Evolutionary conservation across 148 eudicot species (phyloP), one percentile per base, ranked within the genome.

Genomic region (Chenopodium suecicum): DNA sequence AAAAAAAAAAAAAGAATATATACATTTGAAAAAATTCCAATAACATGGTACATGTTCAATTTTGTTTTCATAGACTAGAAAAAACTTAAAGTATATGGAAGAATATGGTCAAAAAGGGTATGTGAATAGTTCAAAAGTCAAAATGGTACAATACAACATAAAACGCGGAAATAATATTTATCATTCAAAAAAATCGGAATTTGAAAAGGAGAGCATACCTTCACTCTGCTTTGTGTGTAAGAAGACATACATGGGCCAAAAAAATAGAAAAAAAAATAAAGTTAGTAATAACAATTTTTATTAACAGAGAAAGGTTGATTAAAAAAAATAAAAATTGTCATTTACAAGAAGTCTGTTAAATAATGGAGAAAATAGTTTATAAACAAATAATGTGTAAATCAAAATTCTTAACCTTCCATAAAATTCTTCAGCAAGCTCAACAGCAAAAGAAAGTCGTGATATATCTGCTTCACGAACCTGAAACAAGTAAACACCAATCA

Each of bases 391-490:
- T 69, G 65, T 16, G 32, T 60, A 75, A 44, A 62, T 65, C 27
- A 71, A 37, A 58, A 74, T 79, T 48, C 84, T 86, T 75, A 64
- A 92, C 98, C 99, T 94, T 80, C 98, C 98, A 81, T 96, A 96
- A 82, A 96, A 96, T 83, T 96, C 99, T 90, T 94, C 99, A 87
- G 99, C 99, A 87, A 96, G 98, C 89, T 96, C 99, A 85, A 96
- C 98, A 62, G 98, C 98, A 87, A 96, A 94, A 67, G 99, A 96
- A 50, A 94, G 88, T 22, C 99, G 90, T 34, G 99, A 96, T 86
- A 96, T 94, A 82, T 96, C 99, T 81, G 98, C 99, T 87, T 96
- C 99, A 80, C 99, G 99, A 64, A 94, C 89, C 97, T 94, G 73
- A 82, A 76, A 72, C 82, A 50, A 73, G 54, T 80, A 77, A 37